Conservation (phyloP, 352 stramenopile species). For the Phytopythium boreale region DNA sequence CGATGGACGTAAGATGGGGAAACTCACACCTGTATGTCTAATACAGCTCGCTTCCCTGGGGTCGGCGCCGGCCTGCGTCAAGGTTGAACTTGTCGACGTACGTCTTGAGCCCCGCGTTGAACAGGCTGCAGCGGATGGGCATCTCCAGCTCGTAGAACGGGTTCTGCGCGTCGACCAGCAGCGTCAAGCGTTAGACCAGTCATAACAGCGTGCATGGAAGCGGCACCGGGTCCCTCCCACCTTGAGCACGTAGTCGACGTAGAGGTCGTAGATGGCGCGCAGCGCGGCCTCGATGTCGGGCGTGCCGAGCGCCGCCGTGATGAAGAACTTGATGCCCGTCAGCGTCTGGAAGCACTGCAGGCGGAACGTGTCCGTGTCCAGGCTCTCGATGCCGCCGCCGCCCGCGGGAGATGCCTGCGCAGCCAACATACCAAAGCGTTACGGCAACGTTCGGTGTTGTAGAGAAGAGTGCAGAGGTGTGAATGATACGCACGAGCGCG, state of each 20-base stretch:
- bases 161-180: constrained; percentile 50
- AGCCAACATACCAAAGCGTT: not conserved
- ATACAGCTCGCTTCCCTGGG: constrained; percentile 20
- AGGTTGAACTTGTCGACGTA: constrained; percentile 88
- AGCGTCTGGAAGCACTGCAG: constrained; percentile 92
- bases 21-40: not conserved
- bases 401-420: constrained; percentile 69
- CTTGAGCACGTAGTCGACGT: constrained; percentile 95
- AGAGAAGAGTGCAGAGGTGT: not conserved
- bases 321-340: constrained; percentile 93
- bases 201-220: not conserved
- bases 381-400: constrained; percentile 87
- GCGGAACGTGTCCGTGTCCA: constrained; percentile 91
- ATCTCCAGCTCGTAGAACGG: constrained; percentile 96
- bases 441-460: not conserved
- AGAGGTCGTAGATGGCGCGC: constrained; percentile 92
- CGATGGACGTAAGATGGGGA: too few species aligned
- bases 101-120: constrained; percentile 84
- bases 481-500: constrained; percentile 39
- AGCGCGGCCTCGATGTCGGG: constrained; percentile 82
- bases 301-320: constrained; percentile 87
- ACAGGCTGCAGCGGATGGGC: constrained; percentile 93
- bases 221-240: constrained; percentile 20
- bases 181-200: not conserved
- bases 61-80: constrained; percentile 56